Evolutionary conservation across 2,329 filamentous ascomycete genomes (phyloP).

Genomic region (Alternaria atra): DNA sequence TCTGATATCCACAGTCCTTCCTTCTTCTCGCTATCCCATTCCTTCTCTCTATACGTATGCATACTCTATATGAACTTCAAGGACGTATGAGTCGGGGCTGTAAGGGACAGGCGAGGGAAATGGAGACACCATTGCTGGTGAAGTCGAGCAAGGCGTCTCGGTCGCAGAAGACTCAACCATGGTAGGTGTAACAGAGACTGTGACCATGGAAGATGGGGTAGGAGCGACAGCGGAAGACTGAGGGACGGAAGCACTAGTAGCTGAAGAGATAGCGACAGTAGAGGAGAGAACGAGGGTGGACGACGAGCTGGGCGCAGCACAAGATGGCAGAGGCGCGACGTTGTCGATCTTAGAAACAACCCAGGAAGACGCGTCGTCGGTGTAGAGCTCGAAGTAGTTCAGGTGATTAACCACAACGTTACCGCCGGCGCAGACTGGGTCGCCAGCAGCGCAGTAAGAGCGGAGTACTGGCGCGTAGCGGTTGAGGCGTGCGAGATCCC

Average conservation of each 20-base stretch:
- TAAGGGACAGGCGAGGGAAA: slow-evolving; percentile 20
- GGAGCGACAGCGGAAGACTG: not conserved
- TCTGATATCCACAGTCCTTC: not conserved
- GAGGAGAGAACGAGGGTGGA: slow-evolving; percentile 4
- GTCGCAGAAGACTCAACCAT: slow-evolving; percentile 5
- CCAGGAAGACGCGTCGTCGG: slow-evolving; percentile 31
- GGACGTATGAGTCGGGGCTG: slow-evolving; percentile 17
- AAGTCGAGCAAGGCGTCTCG: slow-evolving; percentile 19
- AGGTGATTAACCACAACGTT: slow-evolving; percentile 66
- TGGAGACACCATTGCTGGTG: slow-evolving; percentile 17
- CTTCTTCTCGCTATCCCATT: not conserved
- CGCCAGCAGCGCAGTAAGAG: slow-evolving; percentile 68
- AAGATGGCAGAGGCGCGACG: slow-evolving; percentile 5
- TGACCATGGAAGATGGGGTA: not conserved
- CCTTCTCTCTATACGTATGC: slow-evolving; percentile 13
- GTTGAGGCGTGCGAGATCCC: slow-evolving; percentile 29
- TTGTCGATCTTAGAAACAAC: slow-evolving; percentile 28
- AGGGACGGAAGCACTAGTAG: not conserved
- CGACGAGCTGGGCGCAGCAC: slow-evolving; percentile 10
- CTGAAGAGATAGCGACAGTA: slow-evolving; percentile 1
- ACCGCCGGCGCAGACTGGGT: slow-evolving; percentile 71
- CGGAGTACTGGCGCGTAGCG: slow-evolving; percentile 60
- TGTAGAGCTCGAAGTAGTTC: slow-evolving; percentile 59
- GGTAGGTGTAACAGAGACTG: not conserved
- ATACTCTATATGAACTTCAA: slow-evolving; percentile 20